Percentiles rank a stretch among this genome's conserved stretches.
These are phyloP conservation scores for Bolboschoenus planiculmis DNA, from an alignment of 176 grass and related monocot species.

Conservation along the genomic window DNA sequence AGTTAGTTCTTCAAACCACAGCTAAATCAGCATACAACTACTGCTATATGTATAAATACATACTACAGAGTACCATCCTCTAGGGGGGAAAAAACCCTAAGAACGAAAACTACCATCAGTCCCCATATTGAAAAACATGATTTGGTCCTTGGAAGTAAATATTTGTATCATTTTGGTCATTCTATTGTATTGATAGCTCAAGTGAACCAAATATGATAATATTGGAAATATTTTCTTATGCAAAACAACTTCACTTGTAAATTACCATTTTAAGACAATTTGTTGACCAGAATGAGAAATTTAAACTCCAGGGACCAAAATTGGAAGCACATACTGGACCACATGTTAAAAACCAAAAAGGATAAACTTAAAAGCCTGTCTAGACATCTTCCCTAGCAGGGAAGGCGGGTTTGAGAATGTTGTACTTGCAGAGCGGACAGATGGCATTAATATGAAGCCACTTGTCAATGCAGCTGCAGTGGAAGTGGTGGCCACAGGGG, in stretches of 20 bases:
- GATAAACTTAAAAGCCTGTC: neutral
- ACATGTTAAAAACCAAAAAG: neutral
- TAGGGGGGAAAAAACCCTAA: neutral
- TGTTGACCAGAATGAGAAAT: neutral
- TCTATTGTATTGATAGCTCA: neutral
- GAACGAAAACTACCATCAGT: neutral
- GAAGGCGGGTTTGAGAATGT: constrained; percentile 56
- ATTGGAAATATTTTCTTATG: neutral
- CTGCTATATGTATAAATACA: neutral
- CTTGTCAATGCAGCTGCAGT: constrained; percentile 65
- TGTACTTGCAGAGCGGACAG: constrained; percentile 81
- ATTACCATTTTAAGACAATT: neutral
- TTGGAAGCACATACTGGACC: neutral
- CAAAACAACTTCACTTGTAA: neutral
- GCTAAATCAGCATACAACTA: neutral
- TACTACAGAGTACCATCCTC: neutral
- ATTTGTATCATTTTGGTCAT: constrained; percentile 12
- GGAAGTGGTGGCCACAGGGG: constrained; percentile 75
- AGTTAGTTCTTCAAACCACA: neutral
- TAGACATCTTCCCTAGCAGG: constrained; percentile 62
- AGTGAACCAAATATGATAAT: neutral
- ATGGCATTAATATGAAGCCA: constrained; percentile 80
- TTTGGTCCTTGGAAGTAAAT: neutral
- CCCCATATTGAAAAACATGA: neutral
- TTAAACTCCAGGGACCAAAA: neutral